Conservation (phyloP, 768 basidiomycete genomes). For the Amanita muscaria region DNA sequence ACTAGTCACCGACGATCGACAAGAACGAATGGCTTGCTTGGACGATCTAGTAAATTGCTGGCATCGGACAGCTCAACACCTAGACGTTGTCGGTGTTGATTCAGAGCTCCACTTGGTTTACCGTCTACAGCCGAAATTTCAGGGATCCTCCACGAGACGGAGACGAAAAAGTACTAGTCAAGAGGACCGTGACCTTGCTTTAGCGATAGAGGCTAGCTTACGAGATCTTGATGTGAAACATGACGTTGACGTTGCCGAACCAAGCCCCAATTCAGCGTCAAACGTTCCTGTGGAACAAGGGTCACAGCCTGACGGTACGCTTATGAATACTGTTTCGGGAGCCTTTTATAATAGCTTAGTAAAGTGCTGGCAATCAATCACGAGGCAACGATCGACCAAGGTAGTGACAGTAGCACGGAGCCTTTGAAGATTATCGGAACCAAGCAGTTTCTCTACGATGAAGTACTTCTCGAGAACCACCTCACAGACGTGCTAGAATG, state of each 20-base stretch:
- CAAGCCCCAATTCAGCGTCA: conserved; percentile 2
- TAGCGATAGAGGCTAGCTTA: conserved; percentile 41
- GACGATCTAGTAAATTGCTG: conserved; percentile 28
- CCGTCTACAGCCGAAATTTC: conserved; percentile 30
- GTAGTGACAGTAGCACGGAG: conserved; percentile 14
- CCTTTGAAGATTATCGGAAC: conserved; percentile 51
- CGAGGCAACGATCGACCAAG: not conserved
- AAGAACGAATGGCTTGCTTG: conserved; percentile 24
- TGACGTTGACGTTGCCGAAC: conserved; percentile 4
- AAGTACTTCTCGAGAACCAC: conserved; percentile 41
- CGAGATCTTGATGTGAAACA: conserved; percentile 11
- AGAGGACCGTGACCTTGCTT: conserved; percentile 36
- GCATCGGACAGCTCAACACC: conserved; percentile 19
- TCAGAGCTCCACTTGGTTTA: conserved; percentile 42
- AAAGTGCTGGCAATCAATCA: too few relatives aligned
- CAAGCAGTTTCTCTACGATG: conserved; percentile 49
- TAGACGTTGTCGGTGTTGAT: conserved; percentile 28
- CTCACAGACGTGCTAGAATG: conserved; percentile 51
- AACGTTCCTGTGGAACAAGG: not conserved
- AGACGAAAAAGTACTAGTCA: too few relatives aligned
- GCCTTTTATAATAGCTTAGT: too few relatives aligned
- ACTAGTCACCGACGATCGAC: conserved; percentile 17
- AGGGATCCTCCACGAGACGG: too few relatives aligned
- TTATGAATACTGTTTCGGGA: too few relatives aligned
- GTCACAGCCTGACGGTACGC: too few relatives aligned